Evolutionary conservation across 2,329 filamentous ascomycete species (phyloP).

Genomic region (Aspergillus chevalieri): DNA sequence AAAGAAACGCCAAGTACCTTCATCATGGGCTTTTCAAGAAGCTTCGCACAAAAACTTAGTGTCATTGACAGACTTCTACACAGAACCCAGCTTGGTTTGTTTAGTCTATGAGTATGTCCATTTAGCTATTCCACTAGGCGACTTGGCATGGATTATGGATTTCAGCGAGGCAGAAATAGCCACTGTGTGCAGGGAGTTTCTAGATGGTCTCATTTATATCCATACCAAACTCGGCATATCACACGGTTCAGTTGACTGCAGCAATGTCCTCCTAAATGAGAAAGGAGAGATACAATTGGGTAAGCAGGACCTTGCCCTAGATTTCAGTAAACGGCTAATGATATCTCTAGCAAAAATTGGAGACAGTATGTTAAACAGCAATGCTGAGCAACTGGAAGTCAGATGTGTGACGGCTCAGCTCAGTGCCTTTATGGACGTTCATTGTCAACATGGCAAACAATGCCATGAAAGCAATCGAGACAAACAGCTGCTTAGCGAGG

Average conservation of each 20-base stretch:
- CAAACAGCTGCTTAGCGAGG: no score
- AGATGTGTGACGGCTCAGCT: no score
- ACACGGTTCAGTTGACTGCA: constrained; percentile 1
- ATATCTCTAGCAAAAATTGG: background rate
- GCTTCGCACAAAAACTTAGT: constrained; percentile 4
- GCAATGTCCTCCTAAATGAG: constrained; percentile 9
- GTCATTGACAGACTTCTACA: constrained; percentile 1
- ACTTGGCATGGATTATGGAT: no score
- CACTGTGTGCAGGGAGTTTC: constrained; percentile 10
- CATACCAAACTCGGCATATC: no score
- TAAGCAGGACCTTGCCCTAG: constrained; percentile 1
- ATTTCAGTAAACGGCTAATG: background rate
- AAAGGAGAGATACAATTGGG: constrained; percentile 9
- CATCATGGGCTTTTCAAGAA: background rate
- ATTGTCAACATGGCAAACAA: no score
- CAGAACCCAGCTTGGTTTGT: background rate
- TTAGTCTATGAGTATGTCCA: constrained; percentile 11
- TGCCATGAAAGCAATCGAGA: no score
- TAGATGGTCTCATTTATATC: constrained; percentile 6
- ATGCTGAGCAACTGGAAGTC: background rate
- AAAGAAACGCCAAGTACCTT: background rate
- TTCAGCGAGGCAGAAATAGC: no score
- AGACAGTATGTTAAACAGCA: background rate
- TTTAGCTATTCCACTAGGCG: constrained; percentile 5
- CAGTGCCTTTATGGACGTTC: no score